These are phyloP conservation scores for Spirogloea muscicola DNA, from an alignment of 139 green algal genomes.

Conservation along the genomic window DNA sequence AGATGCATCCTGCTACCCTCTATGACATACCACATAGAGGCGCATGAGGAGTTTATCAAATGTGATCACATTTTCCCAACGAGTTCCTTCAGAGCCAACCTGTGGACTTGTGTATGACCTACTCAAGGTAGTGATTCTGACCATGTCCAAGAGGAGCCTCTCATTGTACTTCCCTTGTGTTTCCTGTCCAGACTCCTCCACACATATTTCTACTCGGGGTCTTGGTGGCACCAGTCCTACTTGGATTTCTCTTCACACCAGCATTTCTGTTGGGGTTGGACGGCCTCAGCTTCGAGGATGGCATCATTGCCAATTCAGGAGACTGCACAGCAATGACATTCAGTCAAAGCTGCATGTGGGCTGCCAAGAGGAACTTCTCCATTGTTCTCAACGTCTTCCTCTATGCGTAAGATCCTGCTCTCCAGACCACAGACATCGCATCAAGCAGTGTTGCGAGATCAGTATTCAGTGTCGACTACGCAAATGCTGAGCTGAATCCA, in stretches of 20 bases:
- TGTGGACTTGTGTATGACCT: neutral
- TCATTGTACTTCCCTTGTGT: neutral
- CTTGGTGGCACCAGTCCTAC: conserved; percentile 18
- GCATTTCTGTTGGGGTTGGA: conserved; percentile 29
- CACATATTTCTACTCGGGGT: neutral
- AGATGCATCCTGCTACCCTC: neutral
- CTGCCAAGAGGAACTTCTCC: no score
- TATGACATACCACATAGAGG: no score
- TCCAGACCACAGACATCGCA: no score
- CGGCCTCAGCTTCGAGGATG: conserved; percentile 32
- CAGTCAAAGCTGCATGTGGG: no score
- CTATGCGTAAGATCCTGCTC: conserved; percentile 11
- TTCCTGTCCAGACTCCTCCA: neutral
- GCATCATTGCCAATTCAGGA: no score
- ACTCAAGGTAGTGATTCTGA: no score
- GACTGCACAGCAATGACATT: no score
- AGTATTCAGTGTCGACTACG: no score
- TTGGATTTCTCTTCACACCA: conserved; percentile 35
- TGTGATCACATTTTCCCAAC: neutral
- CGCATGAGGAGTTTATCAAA: no score
- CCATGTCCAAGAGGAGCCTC: no score
- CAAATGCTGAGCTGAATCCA: no score
- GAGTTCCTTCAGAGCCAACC: neutral
- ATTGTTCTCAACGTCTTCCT: conserved; percentile 29
- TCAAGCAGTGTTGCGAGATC: no score